Conservation (phyloP, 1,139 yeast species). For the Blastobotrys illinoisensis region DNA sequence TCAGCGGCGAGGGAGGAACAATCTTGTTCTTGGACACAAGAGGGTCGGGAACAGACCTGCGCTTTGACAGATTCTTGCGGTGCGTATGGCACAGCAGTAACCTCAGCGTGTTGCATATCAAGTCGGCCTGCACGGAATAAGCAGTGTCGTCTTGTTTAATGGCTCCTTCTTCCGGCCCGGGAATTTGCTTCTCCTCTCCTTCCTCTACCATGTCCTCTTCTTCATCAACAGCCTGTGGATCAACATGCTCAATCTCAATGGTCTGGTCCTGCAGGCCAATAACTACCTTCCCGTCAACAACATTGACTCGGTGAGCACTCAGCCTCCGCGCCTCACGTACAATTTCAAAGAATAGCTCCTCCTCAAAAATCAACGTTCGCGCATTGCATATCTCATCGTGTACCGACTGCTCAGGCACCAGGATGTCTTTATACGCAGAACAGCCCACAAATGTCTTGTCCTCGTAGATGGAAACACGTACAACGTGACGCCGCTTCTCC, state of each 20-base stretch:
- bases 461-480: slow-evolving; percentile 36
- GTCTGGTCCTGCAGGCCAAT: slow-evolving; percentile 62
- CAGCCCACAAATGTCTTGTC: slow-evolving; percentile 24
- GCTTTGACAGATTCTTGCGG: slow-evolving; percentile 44
- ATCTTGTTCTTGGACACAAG: slow-evolving; percentile 26
- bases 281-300: slow-evolving; percentile 57
- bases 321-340: slow-evolving; percentile 69
- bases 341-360: slow-evolving; percentile 68
- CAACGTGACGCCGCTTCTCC: slow-evolving; percentile 30
- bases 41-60: slow-evolving; percentile 32
- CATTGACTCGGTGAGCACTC: slow-evolving; percentile 65
- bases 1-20: slow-evolving; percentile 39
- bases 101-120: slow-evolving; percentile 48
- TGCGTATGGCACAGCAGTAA: slow-evolving; percentile 59
- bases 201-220: slow-evolving; percentile 14
- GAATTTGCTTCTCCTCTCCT: slow-evolving; percentile 1
- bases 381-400: slow-evolving; percentile 33
- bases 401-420: slow-evolving; percentile 20
- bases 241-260: slow-evolving; percentile 63
- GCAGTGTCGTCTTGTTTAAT: slow-evolving; percentile 1
- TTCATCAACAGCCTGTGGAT: slow-evolving; percentile 23
- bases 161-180: background rate
- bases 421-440: slow-evolving; percentile 15
- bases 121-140: slow-evolving; percentile 41
- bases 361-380: slow-evolving; percentile 76